Evolutionary conservation across 2,329 filamentous ascomycete species (phyloP).

Genomic region (Colletotrichum sp.): DNA sequence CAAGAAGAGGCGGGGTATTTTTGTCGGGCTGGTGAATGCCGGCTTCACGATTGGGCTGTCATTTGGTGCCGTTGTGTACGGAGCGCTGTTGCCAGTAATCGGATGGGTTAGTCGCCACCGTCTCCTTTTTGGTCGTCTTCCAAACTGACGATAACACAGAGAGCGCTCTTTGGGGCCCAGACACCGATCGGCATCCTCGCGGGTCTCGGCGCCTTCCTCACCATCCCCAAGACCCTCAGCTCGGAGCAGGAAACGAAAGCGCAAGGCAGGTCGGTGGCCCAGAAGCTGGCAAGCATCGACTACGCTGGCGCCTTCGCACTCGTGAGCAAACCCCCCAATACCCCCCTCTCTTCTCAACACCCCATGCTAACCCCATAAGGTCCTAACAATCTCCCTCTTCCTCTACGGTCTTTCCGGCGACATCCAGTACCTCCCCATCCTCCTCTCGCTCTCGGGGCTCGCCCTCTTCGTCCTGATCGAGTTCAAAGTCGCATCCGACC

Average conservation of each 20-base stretch:
- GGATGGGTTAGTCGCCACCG: conserved; percentile 64
- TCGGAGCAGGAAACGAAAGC: conserved; percentile 39
- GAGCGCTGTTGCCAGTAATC: conserved; percentile 63
- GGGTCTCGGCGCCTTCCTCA: conserved; percentile 66
- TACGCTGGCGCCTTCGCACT: conserved; percentile 74
- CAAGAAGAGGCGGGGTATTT: conserved; percentile 70
- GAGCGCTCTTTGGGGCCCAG: conserved; percentile 76
- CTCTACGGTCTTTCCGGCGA: conserved; percentile 72
- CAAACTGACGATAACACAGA: conserved; percentile 43
- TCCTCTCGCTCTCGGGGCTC: conserved; percentile 58
- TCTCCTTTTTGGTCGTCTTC: too few species aligned
- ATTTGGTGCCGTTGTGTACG: conserved; percentile 72
- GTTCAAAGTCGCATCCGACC: conserved; percentile 65
- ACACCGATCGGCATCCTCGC: conserved; percentile 66
- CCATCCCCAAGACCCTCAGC: conserved; percentile 59
- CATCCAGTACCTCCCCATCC: conserved; percentile 63
- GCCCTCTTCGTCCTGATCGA: conserved; percentile 67
- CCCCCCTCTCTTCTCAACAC: conserved; percentile 7
- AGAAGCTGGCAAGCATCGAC: conserved; percentile 71
- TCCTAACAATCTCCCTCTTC: conserved; percentile 69
- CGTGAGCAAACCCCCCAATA: conserved; percentile 37
- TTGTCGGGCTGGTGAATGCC: conserved; percentile 75
- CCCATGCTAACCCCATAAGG: conserved; percentile 41
- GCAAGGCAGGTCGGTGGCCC: conserved; percentile 42
- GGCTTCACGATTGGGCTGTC: conserved; percentile 75